Base-by-base conservation (phyloP, 2,329 filamentous ascomycete species). In the Podosphaera fusca region DNA sequence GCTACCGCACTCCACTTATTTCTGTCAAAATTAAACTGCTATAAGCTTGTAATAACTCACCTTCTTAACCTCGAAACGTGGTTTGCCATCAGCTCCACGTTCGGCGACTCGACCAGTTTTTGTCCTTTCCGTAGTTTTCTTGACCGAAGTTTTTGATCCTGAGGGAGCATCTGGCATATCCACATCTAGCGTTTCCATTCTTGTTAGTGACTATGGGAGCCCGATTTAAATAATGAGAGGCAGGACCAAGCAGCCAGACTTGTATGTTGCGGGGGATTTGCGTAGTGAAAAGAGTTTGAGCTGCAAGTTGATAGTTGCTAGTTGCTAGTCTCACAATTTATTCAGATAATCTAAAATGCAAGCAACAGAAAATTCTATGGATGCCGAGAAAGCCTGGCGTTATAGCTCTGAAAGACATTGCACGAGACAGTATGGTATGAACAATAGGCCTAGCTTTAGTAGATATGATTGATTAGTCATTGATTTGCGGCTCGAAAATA, bases 51-150 rank as follows among this genome's bases (percentile, higher is more conserved):
- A n/a, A 4, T 38, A 14, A 54, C 69, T 60, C 70, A 94, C 92
- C 84, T 98, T 98, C 74, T 98, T 98, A 61, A 98, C 90, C 70
- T 98, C 92, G 63, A 98, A 98, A 63, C 87, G 85, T 76, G 95
- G 94, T 79, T 94, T 95, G 56, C 74, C 80, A 62, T 90, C 85
- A 45, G 69, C 63, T 33, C 68, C 71, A 58, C 77, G 78, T 59
- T 77, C 74, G 42, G 69, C 60, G 5, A n/a, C 14, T 10, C 9
- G 5, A 57, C 77, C 78, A 59, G 70, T 69, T 61, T 76, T 77
- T 21, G 71, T 66, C 47, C 70, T 72, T 35, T 67, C 66, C 56
- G 66, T 68, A 61, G 70, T 70, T 68, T 76, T 77, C 70, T 81
- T 85, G 33, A 75, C 72, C 21, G 71, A 71, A 29, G 73, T 73